Evolutionary conservation across 2,329 filamentous ascomycete genomes (phyloP), one percentile per base, ranked within the genome.

Genomic region (Huntiella decipiens): DNA sequence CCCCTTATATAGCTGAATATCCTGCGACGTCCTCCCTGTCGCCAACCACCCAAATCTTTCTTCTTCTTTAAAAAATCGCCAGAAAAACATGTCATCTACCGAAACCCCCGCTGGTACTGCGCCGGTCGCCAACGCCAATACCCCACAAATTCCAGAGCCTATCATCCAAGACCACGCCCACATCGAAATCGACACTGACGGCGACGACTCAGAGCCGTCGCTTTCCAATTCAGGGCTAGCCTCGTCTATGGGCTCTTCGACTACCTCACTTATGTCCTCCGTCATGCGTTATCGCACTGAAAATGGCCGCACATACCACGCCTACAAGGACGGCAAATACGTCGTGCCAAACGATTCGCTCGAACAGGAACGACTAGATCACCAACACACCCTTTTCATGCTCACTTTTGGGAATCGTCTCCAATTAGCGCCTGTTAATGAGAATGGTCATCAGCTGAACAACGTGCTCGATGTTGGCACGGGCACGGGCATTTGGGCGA

Each of bases 401-500:
- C 46, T 56, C 35, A 56, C 56, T 1, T 52, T 56, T n/a, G 52
- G 56, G 17, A 52, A 52, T 34, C 51, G 52, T 19, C 51, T 57
- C 16, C 46, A 53, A 8, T 15, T 56, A 7, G 52, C 53, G 13
- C 50, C 54, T 31, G 44, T 45, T 8, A 48, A 50, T 11, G 43
- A 49, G 38, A 37, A 46, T 17, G 49, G 32, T 11, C 48, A 51
- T 4, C 36, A 44, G 15, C 31, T 51, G 4, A 53, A 53, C 12
- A 50, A 54, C 8, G 56, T 56, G 13, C 51, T 60, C 12, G 58
- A 60, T 39, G 47, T 57, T 5, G 58, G 59, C n/a, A 58, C 56
- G 1, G 58, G 58, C 3, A 60, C 57, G 0, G 58, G 58, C 4
- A 51, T 55, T 33, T 61, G 58, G 59, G 55, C 57, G 13, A 53